Base-by-base conservation (phyloP, 495 filamentous ascomycete genomes). In the Aspergillus cristatus region DNA sequence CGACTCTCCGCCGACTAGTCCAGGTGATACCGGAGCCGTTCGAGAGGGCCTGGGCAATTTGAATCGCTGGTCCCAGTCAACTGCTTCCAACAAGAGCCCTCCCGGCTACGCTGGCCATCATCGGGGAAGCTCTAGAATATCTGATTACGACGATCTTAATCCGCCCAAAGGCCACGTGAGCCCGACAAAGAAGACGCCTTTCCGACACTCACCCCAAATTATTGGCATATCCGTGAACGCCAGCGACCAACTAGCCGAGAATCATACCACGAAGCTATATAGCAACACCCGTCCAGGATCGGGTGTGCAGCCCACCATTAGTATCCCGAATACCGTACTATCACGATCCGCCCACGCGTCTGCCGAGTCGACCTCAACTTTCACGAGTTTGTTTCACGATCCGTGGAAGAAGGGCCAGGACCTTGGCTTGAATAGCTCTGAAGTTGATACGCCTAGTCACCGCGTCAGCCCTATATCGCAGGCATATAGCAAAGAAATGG, bases 1-100 rank as follows among this genome's bases (percentile, higher is more conserved):
- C 7, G 36, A 45, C 20, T 39, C 40, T 12, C 35, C 40, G 12
- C 17, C 43, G 16, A 47, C 38, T 4, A 43, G 35, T 18, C 32
- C 44, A 18, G 50, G 46, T 17, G 63, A 57, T 37, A 51, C 55
- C 32, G 61, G 63, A 32, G 69, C 61, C 37, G 58, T 79, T 40
- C 71, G 67, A 48, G 82, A 85, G 50, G 76, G 78, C 3, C 60
- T 86, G 29, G 77, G 75, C 22, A 86, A 79, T 41, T 70, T 86
- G 50, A 86, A 90, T 58, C 79, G 84, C 37, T 90, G 84, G 86
- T 89, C 84, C 18, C 75, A 81, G 18, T 86, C 82, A 3, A 85
- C 86, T 14, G 53, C 72, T 7, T 86, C 81, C 31, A 88, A 82
- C 56, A 75, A 66, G 32, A 60, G 69, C 20, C 82, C 81, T 28